These are phyloP conservation scores for Aechmea fasciata DNA, from an alignment of 176 grass and related monocot species.

Conservation along the genomic window DNA sequence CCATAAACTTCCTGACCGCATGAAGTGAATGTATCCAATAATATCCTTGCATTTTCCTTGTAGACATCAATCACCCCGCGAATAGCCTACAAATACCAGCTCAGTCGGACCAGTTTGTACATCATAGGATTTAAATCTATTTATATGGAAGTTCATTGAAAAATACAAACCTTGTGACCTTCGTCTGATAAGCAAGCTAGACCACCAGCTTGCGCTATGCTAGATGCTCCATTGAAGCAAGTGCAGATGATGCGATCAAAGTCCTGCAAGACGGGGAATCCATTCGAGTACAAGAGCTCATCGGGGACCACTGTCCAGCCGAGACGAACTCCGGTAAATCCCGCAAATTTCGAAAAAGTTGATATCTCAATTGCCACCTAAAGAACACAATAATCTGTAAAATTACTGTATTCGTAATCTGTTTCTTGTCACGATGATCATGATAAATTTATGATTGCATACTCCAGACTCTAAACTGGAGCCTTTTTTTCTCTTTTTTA, in stretches of 20 bases:
- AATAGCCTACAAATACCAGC: constrained; percentile 27
- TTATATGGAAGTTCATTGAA: neutral
- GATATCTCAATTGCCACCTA: constrained; percentile 91
- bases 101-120: too few relatives aligned
- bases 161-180: constrained; percentile 27
- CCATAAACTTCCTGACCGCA: constrained; percentile 75
- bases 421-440: neutral
- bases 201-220: constrained; percentile 63
- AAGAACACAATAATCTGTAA: neutral
- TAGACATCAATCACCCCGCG: constrained; percentile 38
- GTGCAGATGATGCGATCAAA: constrained; percentile 89
- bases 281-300: constrained; percentile 68
- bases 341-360: constrained; percentile 91
- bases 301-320: constrained; percentile 79
- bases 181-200: constrained; percentile 60
- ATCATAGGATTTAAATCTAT: too few relatives aligned
- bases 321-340: constrained; percentile 78
- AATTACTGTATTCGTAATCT: neutral
- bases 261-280: constrained; percentile 41
- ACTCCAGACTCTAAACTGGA: too few relatives aligned
- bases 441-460: neutral
- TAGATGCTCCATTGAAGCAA: constrained; percentile 92
- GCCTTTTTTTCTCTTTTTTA: too few relatives aligned
- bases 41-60: constrained; percentile 62
- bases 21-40: constrained; percentile 56